Conservation (phyloP, 345 rosid species). For the Citropsis articulata region DNA sequence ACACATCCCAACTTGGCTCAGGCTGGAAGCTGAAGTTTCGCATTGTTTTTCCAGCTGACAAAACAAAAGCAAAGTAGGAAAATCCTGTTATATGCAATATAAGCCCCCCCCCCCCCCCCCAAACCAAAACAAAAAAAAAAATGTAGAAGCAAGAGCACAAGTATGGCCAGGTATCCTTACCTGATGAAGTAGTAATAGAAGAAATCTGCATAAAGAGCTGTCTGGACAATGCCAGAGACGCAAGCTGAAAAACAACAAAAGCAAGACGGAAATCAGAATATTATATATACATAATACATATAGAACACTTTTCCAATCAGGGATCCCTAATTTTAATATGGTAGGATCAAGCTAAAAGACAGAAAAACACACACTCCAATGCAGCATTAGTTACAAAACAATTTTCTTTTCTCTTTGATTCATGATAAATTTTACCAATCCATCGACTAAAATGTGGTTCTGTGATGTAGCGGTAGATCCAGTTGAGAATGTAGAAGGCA, state of each 20-base stretch:
- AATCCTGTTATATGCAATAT: neutral
- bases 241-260: constrained; percentile 54
- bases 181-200: constrained; percentile 90
- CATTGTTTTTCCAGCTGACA: constrained; percentile 87
- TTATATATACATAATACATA: neutral
- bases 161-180: constrained; percentile 28
- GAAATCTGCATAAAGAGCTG: constrained; percentile 88
- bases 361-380: no score
- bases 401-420: neutral
- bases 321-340: no score
- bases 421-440: constrained; percentile 51
- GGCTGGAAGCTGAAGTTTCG: constrained; percentile 92
- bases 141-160: neutral
- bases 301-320: no score
- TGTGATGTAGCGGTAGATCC: constrained; percentile 76
- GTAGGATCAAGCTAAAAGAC: no score
- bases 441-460: constrained; percentile 66
- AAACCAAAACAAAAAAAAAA: no score
- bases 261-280: constrained; percentile 9
- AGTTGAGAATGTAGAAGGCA: constrained; percentile 78
- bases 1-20: constrained; percentile 25
- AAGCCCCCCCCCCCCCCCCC: neutral
- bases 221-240: constrained; percentile 77
- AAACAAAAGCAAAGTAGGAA: neutral
- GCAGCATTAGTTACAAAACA: neutral